Evolutionary conservation across 1,139 yeast genomes (phyloP), one percentile per base, ranked within the genome.

Genomic region (Saccharomyces hybrid): DNA sequence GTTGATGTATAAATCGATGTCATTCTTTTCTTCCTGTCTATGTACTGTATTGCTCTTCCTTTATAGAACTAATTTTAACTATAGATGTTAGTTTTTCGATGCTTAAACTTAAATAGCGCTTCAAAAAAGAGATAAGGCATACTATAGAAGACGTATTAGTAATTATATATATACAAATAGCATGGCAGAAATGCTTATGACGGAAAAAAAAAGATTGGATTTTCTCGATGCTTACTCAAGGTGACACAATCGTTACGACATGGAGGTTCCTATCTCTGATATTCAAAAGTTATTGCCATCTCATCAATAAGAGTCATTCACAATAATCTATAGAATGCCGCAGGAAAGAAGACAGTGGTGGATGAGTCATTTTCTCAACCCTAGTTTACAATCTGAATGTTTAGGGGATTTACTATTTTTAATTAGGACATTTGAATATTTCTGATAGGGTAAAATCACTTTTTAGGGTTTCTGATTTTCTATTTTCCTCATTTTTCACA

Each of bases 1-100:
- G 63, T 60, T 8, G 65, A 63, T 23, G 59, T 58, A 53, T 65
- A 64, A 29, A 64, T 59, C 32, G 67, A 59, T 44, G 58, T 57
- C 60, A 57, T 58, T 50, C 51, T 20, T 38, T 20, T 34, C 8
- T 16, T 46, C 20, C 25, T 47, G 27, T 47, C 8, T n/a, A 23
- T 13, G 34, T 26, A 26, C 23, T 48, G 44, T 4, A 20, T 23
- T 38, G 42, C 29, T 46, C 4, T 16, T 13, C 9, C 20, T 9
- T 5, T 14, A 11, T n/a, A 26, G 28, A 26, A 23, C 31, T 44
- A 20, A 5, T 34, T 34, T 7, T 44, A 11, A 11, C 26, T 20
- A 38, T 14, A 29, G 13, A 5, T 34, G 11, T 20, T 25, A 8
- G 48, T 20, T 42, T 25, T 23, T 11, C 32, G n/a, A 23, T 9